Conservation (phyloP, 129 eudicot species). For the Deinandra increscens region DNA sequence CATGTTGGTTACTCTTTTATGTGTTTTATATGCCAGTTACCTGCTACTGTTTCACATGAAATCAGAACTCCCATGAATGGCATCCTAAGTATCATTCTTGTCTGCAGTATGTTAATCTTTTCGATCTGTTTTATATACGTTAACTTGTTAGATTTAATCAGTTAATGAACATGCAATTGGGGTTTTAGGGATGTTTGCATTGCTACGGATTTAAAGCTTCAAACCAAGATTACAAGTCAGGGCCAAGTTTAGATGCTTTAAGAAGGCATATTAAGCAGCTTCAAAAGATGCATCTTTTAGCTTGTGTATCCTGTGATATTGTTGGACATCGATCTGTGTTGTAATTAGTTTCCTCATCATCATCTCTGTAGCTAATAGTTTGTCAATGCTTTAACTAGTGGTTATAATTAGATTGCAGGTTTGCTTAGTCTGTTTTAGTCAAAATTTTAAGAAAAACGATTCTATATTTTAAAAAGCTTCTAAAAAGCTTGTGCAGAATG, state of each 20-base stretch:
- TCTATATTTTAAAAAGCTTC: no score
- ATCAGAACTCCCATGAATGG: constrained; percentile 94
- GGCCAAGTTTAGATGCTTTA: constrained; percentile 20
- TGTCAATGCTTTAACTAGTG: no score
- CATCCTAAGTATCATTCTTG: constrained; percentile 49
- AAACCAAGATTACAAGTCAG: constrained; percentile 29
- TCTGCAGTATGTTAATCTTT: neutral
- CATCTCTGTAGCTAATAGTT: neutral
- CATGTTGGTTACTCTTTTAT: neutral
- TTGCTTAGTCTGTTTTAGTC: neutral
- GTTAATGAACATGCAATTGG: constrained; percentile 1
- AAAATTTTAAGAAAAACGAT: neutral
- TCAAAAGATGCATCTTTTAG: constrained; percentile 37
- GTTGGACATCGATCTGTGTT: neutral
- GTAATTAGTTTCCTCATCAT: neutral
- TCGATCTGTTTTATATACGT: neutral
- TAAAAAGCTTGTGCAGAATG: no score
- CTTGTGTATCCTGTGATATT: neutral
- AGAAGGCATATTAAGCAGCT: constrained; percentile 40
- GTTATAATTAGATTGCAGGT: neutral
- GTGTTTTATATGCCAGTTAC: constrained; percentile 49
- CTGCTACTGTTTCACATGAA: constrained; percentile 89
- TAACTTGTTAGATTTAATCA: neutral
- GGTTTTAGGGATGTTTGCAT: constrained; percentile 66
- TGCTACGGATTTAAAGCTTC: constrained; percentile 39